A percentile compares a stretch with the other conserved stretches of the same genome.
Conservation (phyloP, 345 rosid species). For the Dipteronia dyeriana region DNA sequence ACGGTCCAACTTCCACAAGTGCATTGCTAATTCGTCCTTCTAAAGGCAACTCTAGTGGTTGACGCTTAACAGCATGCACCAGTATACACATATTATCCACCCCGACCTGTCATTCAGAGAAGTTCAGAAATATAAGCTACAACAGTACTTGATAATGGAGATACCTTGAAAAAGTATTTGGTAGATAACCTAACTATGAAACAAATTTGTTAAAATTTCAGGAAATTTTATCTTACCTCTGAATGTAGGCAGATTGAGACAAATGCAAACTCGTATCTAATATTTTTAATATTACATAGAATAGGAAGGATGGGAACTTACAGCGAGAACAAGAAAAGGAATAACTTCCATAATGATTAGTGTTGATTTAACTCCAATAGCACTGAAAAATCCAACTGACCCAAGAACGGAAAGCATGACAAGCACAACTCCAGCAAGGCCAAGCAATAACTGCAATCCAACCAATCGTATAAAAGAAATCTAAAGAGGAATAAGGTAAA, state of each 20-base stretch:
- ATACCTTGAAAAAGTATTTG: not conserved
- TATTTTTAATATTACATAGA: not conserved
- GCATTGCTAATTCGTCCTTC: slow-evolving; percentile 91
- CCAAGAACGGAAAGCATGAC: slow-evolving; percentile 97
- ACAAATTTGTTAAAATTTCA: not conserved
- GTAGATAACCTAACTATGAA: not conserved
- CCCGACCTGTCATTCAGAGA: slow-evolving; percentile 64
- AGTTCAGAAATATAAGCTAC: slow-evolving; percentile 20
- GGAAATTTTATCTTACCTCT: not conserved
- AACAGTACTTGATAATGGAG: not conserved
- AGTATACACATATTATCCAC: slow-evolving; percentile 98
- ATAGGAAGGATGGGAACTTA: slow-evolving; percentile 44
- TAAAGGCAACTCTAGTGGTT: slow-evolving; percentile 72
- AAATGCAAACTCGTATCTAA: not conserved
- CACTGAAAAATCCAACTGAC: slow-evolving; percentile 94
- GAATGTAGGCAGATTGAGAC: not conserved
- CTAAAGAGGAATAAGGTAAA: slow-evolving; percentile 3
- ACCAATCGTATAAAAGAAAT: slow-evolving; percentile 20
- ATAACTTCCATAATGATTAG: slow-evolving; percentile 98
- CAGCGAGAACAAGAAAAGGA: slow-evolving; percentile 97
- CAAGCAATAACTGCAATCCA: slow-evolving; percentile 78
- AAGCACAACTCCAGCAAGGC: slow-evolving; percentile 92
- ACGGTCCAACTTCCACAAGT: slow-evolving; percentile 98
- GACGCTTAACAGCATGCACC: slow-evolving; percentile 95
- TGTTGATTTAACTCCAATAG: slow-evolving; percentile 90